Evolutionary conservation across 2,329 filamentous ascomycete species (phyloP), one percentile per base, ranked within the genome.

Genomic region (Catunica adiposa): DNA sequence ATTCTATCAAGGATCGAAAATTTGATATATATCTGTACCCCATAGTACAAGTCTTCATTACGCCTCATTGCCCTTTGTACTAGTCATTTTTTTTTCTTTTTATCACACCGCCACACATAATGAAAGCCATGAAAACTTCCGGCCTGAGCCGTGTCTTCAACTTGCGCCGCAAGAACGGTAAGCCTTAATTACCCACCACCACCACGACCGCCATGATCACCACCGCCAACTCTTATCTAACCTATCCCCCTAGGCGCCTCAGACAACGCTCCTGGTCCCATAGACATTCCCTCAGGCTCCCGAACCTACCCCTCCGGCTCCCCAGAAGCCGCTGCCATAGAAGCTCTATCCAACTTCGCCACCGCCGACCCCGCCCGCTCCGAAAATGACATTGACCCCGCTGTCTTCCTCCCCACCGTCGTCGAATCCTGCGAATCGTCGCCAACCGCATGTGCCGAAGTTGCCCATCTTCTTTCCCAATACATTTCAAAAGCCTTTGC

Each of bases 351-450:
- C 1, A 58, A 53, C 9, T 58, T 58, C 53, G 55, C 48, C 44
- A 58, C 56, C 26, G 42, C 53, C 29, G 56, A 58, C 44, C 25
- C 53, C 48, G 53, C 48, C 20, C 53, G 31, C n/a, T 34, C 56
- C 17, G 53, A 54, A 25, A 42, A 54, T 37, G 56, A 58, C 20
- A 31, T 40, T 65, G 86, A 94, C 67, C 92, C 97, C 72, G 89
- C 94, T 60, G 82, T 95, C 58, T 87, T 89, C 65, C 83, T 97
- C 37, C 92, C 92, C 7, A 80, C 83, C 58, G 96, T 98, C 62
- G 92, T 98, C 71, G 92, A 97, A 65, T 80, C 85, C 54, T 89
- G 89, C 72, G 92, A 97, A 68, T 95, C 89, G 26, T 94, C 87
- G 50, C 90, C 92, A 7, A 73, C 75, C 50, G 92, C 92, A 4